phyloP scores from a whole-genome alignment of 257 asterid genomes.

The Echites panduratus region DNA sequence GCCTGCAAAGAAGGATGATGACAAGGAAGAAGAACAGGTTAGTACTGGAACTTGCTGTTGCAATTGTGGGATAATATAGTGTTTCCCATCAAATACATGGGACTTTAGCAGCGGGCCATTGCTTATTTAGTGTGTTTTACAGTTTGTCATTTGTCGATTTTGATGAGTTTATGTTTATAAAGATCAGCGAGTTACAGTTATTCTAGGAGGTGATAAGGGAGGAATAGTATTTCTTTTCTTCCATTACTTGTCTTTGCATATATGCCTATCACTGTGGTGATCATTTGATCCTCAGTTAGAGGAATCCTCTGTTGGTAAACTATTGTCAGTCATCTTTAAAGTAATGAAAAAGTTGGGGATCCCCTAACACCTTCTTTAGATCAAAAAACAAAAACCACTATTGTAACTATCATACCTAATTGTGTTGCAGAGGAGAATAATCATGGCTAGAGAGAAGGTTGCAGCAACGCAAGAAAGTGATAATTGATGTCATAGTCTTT shows the following conservation, averaged over 20 bases:
- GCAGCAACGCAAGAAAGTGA: not conserved
- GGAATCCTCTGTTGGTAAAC: not conserved
- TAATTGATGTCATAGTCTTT: not conserved
- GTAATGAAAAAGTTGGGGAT: too few relatives aligned
- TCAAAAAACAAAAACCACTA: not conserved
- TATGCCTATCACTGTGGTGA: not conserved
- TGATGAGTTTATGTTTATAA: not conserved
- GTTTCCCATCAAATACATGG: not conserved
- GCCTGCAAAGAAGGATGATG: constrained; percentile 36
- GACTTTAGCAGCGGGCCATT: not conserved
- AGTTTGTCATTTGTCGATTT: not conserved
- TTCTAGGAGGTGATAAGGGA: constrained; percentile 3
- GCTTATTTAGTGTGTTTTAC: not conserved
- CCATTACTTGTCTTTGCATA: not conserved
- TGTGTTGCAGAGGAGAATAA: not conserved
- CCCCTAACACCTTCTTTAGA: too few relatives aligned
- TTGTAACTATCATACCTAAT: not conserved
- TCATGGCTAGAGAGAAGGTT: not conserved
- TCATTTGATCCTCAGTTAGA: not conserved
- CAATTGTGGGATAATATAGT: not conserved
- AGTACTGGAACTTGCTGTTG: constrained; percentile 24
- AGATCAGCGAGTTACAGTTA: not conserved
- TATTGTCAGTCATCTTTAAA: not conserved
- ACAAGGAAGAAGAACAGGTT: constrained; percentile 69
- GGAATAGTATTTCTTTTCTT: not conserved